These are phyloP conservation scores for Sporothrix brasiliensis DNA, from an alignment of 2,329 filamentous ascomycete genomes.

Conservation along the genomic window DNA sequence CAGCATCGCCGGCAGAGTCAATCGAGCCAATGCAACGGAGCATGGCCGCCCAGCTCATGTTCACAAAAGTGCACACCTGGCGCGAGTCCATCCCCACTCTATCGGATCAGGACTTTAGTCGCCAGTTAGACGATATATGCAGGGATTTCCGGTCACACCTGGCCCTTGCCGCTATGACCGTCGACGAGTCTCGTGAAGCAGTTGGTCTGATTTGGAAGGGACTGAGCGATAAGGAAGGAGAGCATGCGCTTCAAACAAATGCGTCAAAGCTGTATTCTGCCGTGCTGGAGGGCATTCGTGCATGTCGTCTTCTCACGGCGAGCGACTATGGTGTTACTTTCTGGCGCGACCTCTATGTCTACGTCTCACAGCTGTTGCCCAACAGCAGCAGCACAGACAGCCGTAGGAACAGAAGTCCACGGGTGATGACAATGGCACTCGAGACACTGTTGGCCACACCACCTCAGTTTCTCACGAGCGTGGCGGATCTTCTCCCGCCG, in stretches of 20 bases:
- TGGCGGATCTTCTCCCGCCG: constrained; percentile 27
- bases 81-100: neutral
- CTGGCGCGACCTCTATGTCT: constrained; percentile 31
- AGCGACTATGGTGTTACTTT: constrained; percentile 30
- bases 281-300: constrained; percentile 29
- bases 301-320: constrained; percentile 29
- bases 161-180: constrained; percentile 30
- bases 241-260: neutral
- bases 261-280: neutral
- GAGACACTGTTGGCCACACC: constrained; percentile 30
- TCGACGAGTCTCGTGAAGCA: constrained; percentile 29
- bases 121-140: constrained; percentile 29
- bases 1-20: neutral
- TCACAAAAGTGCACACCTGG: constrained; percentile 31
- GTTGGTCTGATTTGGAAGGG: constrained; percentile 28
- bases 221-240: neutral
- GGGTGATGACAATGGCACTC: neutral
- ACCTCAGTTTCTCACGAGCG: constrained; percentile 15
- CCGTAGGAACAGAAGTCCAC: neutral
- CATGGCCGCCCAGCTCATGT: constrained; percentile 25
- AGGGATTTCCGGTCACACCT: constrained; percentile 33
- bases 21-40: constrained; percentile 13
- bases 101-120: neutral
- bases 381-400: neutral
- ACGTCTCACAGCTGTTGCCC: constrained; percentile 5